Evolutionary conservation across 441 rosid species (phyloP).

Genomic region (Theobroma grandiflorum): DNA sequence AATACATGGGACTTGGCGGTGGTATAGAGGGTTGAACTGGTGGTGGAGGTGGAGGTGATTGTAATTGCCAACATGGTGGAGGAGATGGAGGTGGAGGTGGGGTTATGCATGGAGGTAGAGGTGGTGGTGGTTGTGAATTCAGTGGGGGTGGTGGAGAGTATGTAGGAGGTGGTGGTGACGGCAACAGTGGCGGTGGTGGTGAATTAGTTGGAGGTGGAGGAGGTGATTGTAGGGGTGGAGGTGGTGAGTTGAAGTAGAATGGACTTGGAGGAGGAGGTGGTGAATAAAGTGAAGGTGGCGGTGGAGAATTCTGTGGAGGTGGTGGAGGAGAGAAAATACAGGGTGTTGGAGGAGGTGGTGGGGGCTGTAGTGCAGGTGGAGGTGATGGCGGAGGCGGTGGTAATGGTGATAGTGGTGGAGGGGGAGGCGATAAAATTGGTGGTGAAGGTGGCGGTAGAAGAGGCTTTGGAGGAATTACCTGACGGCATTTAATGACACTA

Average conservation of each 20-base stretch:
- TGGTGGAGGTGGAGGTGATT: conserved; percentile 25
- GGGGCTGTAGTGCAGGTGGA: conserved; percentile 30
- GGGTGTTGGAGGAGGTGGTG: conserved; percentile 30
- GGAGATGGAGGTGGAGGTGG: conserved; percentile 29
- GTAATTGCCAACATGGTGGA: conserved; percentile 13
- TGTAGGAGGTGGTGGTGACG: conserved; percentile 33
- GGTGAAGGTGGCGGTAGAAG: conserved; percentile 22
- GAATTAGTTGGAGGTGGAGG: conserved; percentile 17
- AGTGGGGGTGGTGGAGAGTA: conserved; percentile 28
- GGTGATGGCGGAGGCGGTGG: conserved; percentile 31
- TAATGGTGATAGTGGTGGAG: conserved; percentile 22
- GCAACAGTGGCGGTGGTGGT: conserved; percentile 8
- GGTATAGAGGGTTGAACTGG: conserved; percentile 28
- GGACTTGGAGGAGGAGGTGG: conserved; percentile 39
- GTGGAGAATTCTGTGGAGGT: conserved; percentile 29
- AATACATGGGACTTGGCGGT: conserved; percentile 39
- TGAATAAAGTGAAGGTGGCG: conserved; percentile 30
- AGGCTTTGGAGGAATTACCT: conserved; percentile 40
- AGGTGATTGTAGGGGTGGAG: conserved; percentile 24
- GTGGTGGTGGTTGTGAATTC: conserved; percentile 20
- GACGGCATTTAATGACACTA: conserved; percentile 47
- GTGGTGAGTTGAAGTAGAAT: conserved; percentile 18
- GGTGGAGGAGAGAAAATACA: conserved; percentile 28
- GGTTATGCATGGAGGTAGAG: conserved; percentile 15
- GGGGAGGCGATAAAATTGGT: conserved; percentile 23